These are phyloP conservation scores for Trichopus zeylanicus DNA, from an alignment of 116 monocot species.

Conservation along the genomic window DNA sequence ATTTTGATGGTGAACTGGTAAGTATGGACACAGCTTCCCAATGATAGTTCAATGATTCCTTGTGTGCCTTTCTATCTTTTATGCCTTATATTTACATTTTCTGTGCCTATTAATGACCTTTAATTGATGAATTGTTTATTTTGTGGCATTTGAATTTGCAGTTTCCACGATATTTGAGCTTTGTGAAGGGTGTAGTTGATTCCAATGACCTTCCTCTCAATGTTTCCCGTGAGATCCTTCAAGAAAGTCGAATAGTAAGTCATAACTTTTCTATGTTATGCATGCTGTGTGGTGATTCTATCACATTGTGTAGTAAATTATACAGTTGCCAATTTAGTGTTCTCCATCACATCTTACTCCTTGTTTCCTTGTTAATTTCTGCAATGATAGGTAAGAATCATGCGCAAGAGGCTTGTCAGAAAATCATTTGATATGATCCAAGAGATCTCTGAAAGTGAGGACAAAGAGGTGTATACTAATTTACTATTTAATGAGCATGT, in stretches of 20 bases:
- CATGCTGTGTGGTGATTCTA: neutral
- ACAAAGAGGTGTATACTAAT: conserved; percentile 58
- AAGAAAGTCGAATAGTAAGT: conserved; percentile 97
- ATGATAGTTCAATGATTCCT: neutral
- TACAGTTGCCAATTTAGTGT: neutral
- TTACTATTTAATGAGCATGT: neutral
- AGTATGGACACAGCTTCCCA: conserved; percentile 4
- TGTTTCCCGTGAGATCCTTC: conserved; percentile 94
- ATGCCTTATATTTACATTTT: neutral
- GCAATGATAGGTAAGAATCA: conserved; percentile 86
- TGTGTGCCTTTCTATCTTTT: neutral
- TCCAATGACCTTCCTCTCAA: conserved; percentile 97
- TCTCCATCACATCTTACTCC: no score
- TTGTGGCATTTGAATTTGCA: conserved; percentile 19
- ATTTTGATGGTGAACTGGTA: conserved; percentile 98
- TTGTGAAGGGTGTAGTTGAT: conserved; percentile 96
- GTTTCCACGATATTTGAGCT: conserved; percentile 93
- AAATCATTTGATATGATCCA: conserved; percentile 99
- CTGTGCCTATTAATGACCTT: no score
- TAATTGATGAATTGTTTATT: neutral
- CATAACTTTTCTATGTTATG: neutral
- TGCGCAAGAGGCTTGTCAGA: conserved; percentile 97
- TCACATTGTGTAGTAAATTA: no score
- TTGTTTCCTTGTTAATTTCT: no score
- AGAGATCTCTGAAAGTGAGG: conserved; percentile 74